These are phyloP conservation scores for Mucuna pruriens DNA, from an alignment of 306 rosid genomes.

Conservation along the genomic window DNA sequence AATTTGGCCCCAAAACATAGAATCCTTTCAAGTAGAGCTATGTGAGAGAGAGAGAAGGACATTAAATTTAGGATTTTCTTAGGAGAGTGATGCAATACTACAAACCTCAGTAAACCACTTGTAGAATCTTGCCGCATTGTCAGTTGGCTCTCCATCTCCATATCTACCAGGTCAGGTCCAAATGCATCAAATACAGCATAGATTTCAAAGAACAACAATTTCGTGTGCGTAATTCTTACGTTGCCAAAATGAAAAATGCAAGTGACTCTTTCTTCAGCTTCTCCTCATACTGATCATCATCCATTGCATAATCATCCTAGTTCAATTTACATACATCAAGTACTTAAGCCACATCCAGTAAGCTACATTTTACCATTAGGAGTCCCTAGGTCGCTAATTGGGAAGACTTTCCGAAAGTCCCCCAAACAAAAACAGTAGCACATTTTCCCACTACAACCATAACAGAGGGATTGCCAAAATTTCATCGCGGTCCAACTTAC, in stretches of 20 bases:
- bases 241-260: slow-evolving; percentile 68
- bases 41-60: slow-evolving; percentile 6
- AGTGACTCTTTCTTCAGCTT: slow-evolving; percentile 69
- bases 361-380: neutral
- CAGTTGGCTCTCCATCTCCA: slow-evolving; percentile 87
- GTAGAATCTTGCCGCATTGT: slow-evolving; percentile 74
- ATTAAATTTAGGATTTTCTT: neutral
- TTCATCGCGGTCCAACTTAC: slow-evolving; percentile 44
- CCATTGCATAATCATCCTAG: slow-evolving; percentile 73
- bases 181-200: slow-evolving; percentile 20
- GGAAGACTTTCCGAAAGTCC: neutral
- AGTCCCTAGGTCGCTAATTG: neutral
- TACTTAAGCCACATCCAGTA: slow-evolving; percentile 3
- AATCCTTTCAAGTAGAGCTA: neutral
- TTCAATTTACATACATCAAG: slow-evolving; percentile 29
- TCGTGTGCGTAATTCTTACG: slow-evolving; percentile 52
- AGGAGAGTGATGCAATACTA: neutral
- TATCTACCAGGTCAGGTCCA: slow-evolving; percentile 50
- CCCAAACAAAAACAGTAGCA: neutral
- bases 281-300: slow-evolving; percentile 67
- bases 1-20: slow-evolving; percentile 25
- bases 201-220: neutral
- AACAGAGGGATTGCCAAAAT: neutral
- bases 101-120: slow-evolving; percentile 84
- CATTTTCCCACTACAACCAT: neutral